Evolutionary conservation across 768 basidiomycete species (phyloP).

Genomic region (Xerocomellus chrysenteron): DNA sequence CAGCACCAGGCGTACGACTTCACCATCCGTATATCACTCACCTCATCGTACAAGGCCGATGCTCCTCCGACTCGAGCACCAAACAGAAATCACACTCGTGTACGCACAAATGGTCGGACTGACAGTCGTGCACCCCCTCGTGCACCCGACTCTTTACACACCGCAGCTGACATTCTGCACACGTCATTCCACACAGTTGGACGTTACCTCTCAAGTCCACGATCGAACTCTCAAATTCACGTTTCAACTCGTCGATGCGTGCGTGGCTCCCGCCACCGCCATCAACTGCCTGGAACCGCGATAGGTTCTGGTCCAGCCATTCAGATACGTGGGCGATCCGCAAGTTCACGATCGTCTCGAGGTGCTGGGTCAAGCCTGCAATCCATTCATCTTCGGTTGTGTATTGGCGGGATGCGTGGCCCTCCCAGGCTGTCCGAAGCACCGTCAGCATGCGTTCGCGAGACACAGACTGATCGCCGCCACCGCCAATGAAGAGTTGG

Average conservation of each 20-base stretch:
- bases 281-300: slow-evolving; percentile 40
- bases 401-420: slow-evolving; percentile 19
- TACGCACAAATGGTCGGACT: slow-evolving; percentile 47
- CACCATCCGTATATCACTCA: slow-evolving; percentile 28
- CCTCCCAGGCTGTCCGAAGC: slow-evolving; percentile 21
- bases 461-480: slow-evolving; percentile 12
- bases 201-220: slow-evolving; percentile 47
- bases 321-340: slow-evolving; percentile 47
- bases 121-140: slow-evolving; percentile 47
- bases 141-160: slow-evolving; percentile 51
- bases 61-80: slow-evolving; percentile 30
- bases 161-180: slow-evolving; percentile 45
- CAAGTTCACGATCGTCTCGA: slow-evolving; percentile 39
- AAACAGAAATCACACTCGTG: slow-evolving; percentile 43
- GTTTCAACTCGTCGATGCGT: slow-evolving; percentile 43
- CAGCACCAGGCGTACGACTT: background rate
- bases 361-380: slow-evolving; percentile 35
- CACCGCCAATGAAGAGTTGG: slow-evolving; percentile 34
- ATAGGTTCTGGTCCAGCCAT: slow-evolving; percentile 52
- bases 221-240: slow-evolving; percentile 41
- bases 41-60: slow-evolving; percentile 45
- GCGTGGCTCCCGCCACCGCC: slow-evolving; percentile 30
- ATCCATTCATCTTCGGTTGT: slow-evolving; percentile 38
- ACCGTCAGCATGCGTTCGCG: slow-evolving; percentile 14
- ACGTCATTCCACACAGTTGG: slow-evolving; percentile 50